Evolutionary conservation across 2,329 filamentous ascomycete genomes (phyloP), one percentile per base, ranked within the genome.

Genomic region (Tolypocladium ophioglossoides): DNA sequence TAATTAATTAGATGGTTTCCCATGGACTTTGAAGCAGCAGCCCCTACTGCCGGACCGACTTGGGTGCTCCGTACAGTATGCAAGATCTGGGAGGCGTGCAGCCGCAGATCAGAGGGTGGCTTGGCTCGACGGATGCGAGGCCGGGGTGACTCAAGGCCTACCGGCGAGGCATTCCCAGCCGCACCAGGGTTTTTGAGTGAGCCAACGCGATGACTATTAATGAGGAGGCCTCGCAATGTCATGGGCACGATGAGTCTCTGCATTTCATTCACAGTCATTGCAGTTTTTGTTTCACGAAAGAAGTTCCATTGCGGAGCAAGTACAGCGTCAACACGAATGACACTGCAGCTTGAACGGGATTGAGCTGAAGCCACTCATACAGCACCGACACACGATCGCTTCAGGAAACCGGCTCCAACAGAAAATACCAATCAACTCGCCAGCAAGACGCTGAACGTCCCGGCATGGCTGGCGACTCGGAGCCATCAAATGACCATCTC

Each of bases 401-500:
- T 27, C 24, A n/a, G 4, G 24, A 30, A 16, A 22, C 40, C 40
- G 8, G 30, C 14, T n/a, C 41, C 41, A 30, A 7, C 41, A 27
- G 22, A 16, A 3, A 34, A 18, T n/a, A 11, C 9, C 16, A 14
- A n/a, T 7, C 7, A 6, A 2, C 4, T 2, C 24, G 14, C 24
- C 16, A 18, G 9, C 41, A 46, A 46, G 3, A 6, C 6, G 30
- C 4, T 2, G 16, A 2, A 27, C 27, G 8, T 11, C 24, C 9
- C 24, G 8, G 41, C 24, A 46, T 46, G 41, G 3, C 24, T 11
- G 41, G 18, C 14, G 8, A 16, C 14, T 27, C 16, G 41, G 16
- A 41, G 16, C 27, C 22, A 3, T 49, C 46, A 35, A 63, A 64
- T 8, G 62, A 66, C n/a, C 62, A 66, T 22, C 58, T 62, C 27